A percentile compares a stretch with the other conserved stretches of the same genome.
These are phyloP conservation scores for Botrytis sinoallii DNA, from an alignment of 2,329 filamentous ascomycete species.

Conservation along the genomic window DNA sequence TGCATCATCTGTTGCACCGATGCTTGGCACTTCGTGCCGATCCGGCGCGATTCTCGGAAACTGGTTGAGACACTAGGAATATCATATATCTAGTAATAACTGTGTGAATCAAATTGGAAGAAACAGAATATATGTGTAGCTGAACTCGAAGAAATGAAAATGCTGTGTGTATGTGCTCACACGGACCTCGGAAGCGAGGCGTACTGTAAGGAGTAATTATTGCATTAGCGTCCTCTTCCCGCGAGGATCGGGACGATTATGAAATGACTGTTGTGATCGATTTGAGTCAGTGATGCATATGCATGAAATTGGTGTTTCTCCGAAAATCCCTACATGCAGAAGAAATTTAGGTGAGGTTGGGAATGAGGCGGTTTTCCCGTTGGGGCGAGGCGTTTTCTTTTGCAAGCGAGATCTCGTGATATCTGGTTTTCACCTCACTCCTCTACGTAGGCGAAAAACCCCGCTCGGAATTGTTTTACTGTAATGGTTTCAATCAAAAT, in stretches of 20 bases:
- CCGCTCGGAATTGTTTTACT: not conserved
- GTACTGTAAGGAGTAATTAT: not conserved
- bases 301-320: not conserved
- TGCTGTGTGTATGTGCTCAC: not conserved
- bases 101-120: too few species aligned
- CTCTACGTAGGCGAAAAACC: not conserved
- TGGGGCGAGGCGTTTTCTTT: not conserved
- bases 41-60: not conserved
- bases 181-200: not conserved
- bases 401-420: constrained; percentile 3
- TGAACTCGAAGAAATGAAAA: not conserved
- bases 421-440: not conserved
- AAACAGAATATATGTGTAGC: not conserved
- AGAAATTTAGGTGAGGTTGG: not conserved
- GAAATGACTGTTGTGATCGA: not conserved
- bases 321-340: not conserved
- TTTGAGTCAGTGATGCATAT: not conserved
- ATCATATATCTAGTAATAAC: not conserved
- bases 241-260: not conserved
- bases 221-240: not conserved
- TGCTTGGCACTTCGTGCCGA: not conserved
- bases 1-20: not conserved
- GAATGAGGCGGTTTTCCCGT: not conserved
- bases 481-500: not conserved
- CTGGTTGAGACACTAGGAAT: not conserved